Evolutionary conservation across 2,329 filamentous ascomycete genomes (phyloP), one percentile per base, ranked within the genome.

Genomic region (Paraphaeosphaeria minitans): DNA sequence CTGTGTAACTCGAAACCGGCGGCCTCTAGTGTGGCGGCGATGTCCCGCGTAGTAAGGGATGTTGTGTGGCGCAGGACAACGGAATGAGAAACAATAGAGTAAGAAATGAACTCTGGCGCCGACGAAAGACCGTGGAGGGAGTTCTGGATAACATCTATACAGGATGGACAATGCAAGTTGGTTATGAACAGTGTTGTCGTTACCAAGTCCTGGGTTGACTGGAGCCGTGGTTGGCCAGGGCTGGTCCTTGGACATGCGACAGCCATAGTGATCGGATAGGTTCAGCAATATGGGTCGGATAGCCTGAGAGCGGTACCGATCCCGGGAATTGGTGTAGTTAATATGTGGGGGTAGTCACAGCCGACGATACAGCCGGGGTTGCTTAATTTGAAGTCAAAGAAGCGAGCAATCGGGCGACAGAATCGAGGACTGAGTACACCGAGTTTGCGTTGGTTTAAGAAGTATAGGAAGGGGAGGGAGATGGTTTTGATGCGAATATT

Each of bases 141-240:
- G 55, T 83, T 79, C 68, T 86, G 82, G 70, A 93, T 91, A 65
- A 83, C 82, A 37, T 85, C 83, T 51, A 91, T 86, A 74, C 90
- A 93, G 60, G 89, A 90, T 14, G 89, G 87, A 78, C 90, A 92
- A 77, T 93, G 90, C n/a, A 93, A 82, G 74, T 93, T 92, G 61
- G 83, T 85, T 66, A 93, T 80, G 61, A 92, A 82, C 69, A 89
- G 86, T 35, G 85, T 88, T 1, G 85, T 88, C 19, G 66, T 73
- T 33, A 68, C 62, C 56, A 60, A 60, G 31, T 37, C 51, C 42
- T 61, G 65, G 55, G 47, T 61, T 46, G 56, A 59, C 27, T 59
- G 56, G 35, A 59, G 51, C 55, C 42, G 65, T 58, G 61, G 52
- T 58, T 43, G 65, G 59, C 42, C 37, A 41, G 50, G 41, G 46